A percentile compares a stretch with the other conserved stretches of the same genome.
Conservation (phyloP, 2,329 filamentous ascomycete species). For the Lachnellula subtilissima region DNA sequence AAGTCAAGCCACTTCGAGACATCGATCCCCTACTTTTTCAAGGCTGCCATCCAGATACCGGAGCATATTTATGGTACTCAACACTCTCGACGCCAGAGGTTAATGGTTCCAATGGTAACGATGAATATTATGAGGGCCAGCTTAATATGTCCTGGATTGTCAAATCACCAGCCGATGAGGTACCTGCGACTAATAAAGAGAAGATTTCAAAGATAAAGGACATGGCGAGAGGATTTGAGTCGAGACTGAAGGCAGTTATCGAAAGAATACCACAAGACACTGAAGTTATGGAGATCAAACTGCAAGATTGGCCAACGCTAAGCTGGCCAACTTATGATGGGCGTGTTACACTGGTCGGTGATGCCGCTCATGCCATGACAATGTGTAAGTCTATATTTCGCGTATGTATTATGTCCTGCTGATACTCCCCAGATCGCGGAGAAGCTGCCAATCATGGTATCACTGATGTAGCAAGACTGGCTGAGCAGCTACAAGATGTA, state of each 20-base stretch:
- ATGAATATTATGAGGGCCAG: slow-evolving; percentile 16
- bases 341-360: slow-evolving; percentile 45
- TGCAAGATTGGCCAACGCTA: slow-evolving; percentile 45
- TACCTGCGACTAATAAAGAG: slow-evolving; percentile 38
- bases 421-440: slow-evolving; percentile 42
- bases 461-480: slow-evolving; percentile 44
- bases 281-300: slow-evolving; percentile 41
- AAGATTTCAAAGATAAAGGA: slow-evolving; percentile 39
- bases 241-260: slow-evolving; percentile 43
- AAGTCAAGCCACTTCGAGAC: slow-evolving; percentile 39
- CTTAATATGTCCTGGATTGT: slow-evolving; percentile 38
- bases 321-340: slow-evolving; percentile 34
- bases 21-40: slow-evolving; percentile 53
- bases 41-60: slow-evolving; percentile 46
- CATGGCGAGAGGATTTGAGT: slow-evolving; percentile 43
- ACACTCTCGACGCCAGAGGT: slow-evolving; percentile 15
- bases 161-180: slow-evolving; percentile 33
- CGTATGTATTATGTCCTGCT: neutral
- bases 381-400: slow-evolving; percentile 45
- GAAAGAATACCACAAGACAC: slow-evolving; percentile 37
- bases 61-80: slow-evolving; percentile 47
- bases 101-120: slow-evolving; percentile 10
- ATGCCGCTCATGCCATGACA: slow-evolving; percentile 54
- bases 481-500: slow-evolving; percentile 26
- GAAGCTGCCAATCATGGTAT: slow-evolving; percentile 56